These are phyloP conservation scores for Saccharum hybrid DNA, from an alignment of 202 grass and related monocot genomes.

Conservation along the genomic window DNA sequence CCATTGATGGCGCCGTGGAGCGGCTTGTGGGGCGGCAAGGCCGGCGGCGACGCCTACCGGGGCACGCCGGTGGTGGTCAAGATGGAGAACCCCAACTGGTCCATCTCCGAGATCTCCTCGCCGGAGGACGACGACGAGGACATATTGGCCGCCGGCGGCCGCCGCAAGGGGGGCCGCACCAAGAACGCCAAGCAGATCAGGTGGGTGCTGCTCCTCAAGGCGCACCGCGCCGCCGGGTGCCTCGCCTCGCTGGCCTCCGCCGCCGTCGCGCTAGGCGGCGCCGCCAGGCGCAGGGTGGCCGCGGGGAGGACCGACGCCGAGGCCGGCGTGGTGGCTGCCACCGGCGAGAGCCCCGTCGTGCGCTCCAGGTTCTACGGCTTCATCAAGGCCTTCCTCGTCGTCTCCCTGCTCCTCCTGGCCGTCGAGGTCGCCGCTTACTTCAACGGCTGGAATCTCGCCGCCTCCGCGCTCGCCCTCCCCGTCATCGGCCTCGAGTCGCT, in stretches of 20 bases:
- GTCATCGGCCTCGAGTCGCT: conserved; percentile 72
- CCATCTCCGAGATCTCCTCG: conserved; percentile 91
- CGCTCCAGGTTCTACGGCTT: conserved; percentile 78
- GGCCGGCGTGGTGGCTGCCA: conserved; percentile 11
- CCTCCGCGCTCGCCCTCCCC: conserved; percentile 62
- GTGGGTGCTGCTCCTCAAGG: conserved; percentile 96
- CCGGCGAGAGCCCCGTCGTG: conserved; percentile 59
- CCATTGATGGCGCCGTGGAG: conserved; percentile 78
- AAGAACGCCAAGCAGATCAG: conserved; percentile 99
- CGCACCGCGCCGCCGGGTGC: conserved; percentile 86
- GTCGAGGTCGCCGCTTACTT: conserved; percentile 81
- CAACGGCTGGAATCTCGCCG: conserved; percentile 72
- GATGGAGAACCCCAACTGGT: conserved; percentile 99
- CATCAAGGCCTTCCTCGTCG: conserved; percentile 80
- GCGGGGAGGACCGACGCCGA: conserved; percentile 76
- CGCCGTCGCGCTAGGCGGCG: conserved; percentile 56
- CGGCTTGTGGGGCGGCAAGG: conserved; percentile 64
- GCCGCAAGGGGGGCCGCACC: conserved; percentile 65
- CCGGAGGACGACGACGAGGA: conserved; percentile 66
- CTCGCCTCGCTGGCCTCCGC: conserved; percentile 70
- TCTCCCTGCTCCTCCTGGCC: conserved; percentile 72
- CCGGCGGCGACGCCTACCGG: conserved; percentile 65
- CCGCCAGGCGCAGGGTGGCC: conserved; percentile 66
- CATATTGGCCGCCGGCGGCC: conserved; percentile 46
- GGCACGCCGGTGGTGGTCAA: conserved; percentile 96